phyloP scores from a whole-genome alignment of 371 early-diverging fungal genomes.

The Aphelidium insulamus region DNA sequence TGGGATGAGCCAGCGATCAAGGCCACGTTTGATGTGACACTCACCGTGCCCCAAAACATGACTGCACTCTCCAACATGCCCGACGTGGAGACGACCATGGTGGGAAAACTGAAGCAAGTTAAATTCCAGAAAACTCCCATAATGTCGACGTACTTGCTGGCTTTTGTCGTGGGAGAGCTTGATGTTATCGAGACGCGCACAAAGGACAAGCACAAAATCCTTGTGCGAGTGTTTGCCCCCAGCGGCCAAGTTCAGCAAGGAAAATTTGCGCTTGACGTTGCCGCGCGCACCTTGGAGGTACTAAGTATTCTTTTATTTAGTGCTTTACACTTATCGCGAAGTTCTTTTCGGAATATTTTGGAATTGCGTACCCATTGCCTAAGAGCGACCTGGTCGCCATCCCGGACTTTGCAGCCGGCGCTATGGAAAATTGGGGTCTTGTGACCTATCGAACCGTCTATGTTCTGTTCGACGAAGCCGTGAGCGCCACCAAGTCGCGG shows the following conservation, averaged over 20 bases:
- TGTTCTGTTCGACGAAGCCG: constrained; percentile 41
- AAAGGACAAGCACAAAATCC: constrained; percentile 31
- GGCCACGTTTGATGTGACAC: constrained; percentile 66
- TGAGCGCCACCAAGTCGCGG: constrained; percentile 33
- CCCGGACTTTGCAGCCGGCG: constrained; percentile 67
- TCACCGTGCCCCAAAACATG: constrained; percentile 37
- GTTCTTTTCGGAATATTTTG: constrained; percentile 62
- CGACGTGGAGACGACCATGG: constrained; percentile 19
- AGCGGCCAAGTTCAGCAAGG: constrained; percentile 44
- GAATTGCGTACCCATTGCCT: constrained; percentile 56
- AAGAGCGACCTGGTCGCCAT: constrained; percentile 80
- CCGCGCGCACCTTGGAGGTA: constrained; percentile 40
- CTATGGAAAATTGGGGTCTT: constrained; percentile 91
- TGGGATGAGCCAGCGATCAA: constrained; percentile 77
- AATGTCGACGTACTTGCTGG: constrained; percentile 78
- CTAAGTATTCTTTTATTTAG: too few species aligned
- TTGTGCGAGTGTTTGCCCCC: constrained; percentile 54
- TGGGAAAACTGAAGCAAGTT: constrained; percentile 24
- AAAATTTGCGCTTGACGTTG: constrained; percentile 50
- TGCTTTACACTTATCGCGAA: too few species aligned
- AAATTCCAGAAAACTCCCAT: constrained; percentile 56
- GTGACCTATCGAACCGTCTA: constrained; percentile 69
- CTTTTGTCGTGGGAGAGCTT: constrained; percentile 72
- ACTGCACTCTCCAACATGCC: constrained; percentile 75
- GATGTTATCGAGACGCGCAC: constrained; percentile 59